Evolutionary conservation across 345 rosid genomes (phyloP).

Genomic region (Garcia nutans): DNA sequence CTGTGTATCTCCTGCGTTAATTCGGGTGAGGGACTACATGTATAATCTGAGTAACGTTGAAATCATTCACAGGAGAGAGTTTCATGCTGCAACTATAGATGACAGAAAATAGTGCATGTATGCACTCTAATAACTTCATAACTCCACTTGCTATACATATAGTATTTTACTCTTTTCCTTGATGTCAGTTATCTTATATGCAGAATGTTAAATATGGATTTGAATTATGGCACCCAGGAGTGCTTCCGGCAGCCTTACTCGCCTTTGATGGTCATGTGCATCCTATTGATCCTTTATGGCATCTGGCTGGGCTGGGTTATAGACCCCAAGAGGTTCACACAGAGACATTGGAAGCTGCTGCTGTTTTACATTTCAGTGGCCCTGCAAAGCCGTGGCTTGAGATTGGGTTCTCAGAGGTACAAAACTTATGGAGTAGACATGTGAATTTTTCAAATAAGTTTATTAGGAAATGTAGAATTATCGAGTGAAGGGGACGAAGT

Average conservation of each 20-base stretch:
- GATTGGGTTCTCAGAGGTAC: conserved; percentile 61
- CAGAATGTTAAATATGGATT: conserved; percentile 73
- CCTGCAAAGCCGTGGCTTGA: conserved; percentile 97
- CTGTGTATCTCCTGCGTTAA: background rate
- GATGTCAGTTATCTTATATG: background rate
- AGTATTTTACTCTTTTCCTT: background rate
- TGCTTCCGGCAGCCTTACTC: conserved; percentile 69
- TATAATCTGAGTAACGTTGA: too few species aligned
- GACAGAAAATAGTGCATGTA: background rate
- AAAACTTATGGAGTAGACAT: conserved; percentile 66
- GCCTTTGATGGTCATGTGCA: conserved; percentile 72
- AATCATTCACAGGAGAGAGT: background rate
- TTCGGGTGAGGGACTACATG: background rate
- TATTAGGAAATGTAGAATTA: conserved; percentile 67
- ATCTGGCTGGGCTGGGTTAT: conserved; percentile 75
- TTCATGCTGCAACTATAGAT: background rate
- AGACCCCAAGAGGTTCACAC: conserved; percentile 34
- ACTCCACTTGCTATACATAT: background rate
- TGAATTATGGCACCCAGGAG: conserved; percentile 82
- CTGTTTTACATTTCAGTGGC: conserved; percentile 86
- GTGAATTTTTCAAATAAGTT: conserved; percentile 66
- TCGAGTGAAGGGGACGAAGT: conserved; percentile 45
- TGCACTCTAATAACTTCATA: background rate
- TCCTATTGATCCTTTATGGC: conserved; percentile 79
- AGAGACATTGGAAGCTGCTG: conserved; percentile 52